Percentiles rank a stretch among this genome's conserved stretches.
Evolutionary conservation across 1,284 basidiomycete genomes (phyloP).

Genomic region (Ceratobasidium sp.): DNA sequence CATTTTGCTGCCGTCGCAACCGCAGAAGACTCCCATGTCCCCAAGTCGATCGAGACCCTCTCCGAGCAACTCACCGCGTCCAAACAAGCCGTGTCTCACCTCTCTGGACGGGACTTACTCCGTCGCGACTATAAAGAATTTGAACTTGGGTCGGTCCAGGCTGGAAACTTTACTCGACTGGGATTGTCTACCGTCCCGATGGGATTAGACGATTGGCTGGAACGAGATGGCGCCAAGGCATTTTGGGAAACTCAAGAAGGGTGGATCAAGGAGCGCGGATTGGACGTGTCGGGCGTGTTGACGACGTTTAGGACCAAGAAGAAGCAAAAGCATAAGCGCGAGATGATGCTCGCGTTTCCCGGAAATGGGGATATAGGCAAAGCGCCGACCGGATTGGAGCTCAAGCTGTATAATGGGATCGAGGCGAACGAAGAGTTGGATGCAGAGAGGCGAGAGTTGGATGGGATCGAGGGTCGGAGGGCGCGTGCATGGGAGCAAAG

Average conservation of each 20-base stretch:
- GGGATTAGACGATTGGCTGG: conserved; percentile 62
- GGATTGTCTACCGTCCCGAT: conserved; percentile 85
- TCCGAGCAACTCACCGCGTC: conserved; percentile 59
- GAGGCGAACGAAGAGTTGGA: conserved; percentile 60
- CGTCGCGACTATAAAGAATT: conserved; percentile 95
- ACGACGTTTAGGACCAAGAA: conserved; percentile 62
- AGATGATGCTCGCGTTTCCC: conserved; percentile 65
- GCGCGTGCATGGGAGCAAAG: conserved; percentile 75
- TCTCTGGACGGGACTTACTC: conserved; percentile 78
- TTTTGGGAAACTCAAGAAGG: conserved; percentile 59
- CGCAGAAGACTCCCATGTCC: neutral
- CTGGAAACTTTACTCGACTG: conserved; percentile 51
- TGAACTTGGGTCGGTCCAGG: conserved; percentile 55
- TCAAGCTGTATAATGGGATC: conserved; percentile 55
- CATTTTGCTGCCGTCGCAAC: conserved; percentile 47
- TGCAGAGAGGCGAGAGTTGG: conserved; percentile 50
- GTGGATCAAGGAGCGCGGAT: conserved; percentile 70
- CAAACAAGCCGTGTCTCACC: conserved; percentile 73
- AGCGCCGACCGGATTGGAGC: conserved; percentile 40
- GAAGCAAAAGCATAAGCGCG: conserved; percentile 62
- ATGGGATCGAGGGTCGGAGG: conserved; percentile 47
- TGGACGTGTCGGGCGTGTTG: conserved; percentile 77
- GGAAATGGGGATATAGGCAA: conserved; percentile 44
- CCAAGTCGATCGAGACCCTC: conserved; percentile 50
- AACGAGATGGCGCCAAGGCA: conserved; percentile 48